phyloP scores from a whole-genome alignment of 345 rosid genomes.

The rapeseed (Brassica napus) region Da-Ae NC_063439.1:1472001-1472500 shows the following conservation, averaged over 20 bases:
- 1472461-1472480: slow-evolving; percentile 64
- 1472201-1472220: slow-evolving; percentile 79
- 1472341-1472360: slow-evolving; percentile 81
- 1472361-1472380: slow-evolving; percentile 27
- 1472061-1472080: slow-evolving; percentile 80
- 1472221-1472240: slow-evolving; percentile 83
- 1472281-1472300: slow-evolving; percentile 87
- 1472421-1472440: slow-evolving; percentile 67
- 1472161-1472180: background rate
- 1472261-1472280: slow-evolving; percentile 77
- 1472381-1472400: slow-evolving; percentile 5
- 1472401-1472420: slow-evolving; percentile 3
- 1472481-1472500: slow-evolving; percentile 72
- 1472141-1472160: slow-evolving; percentile 4
- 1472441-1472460: slow-evolving; percentile 72
- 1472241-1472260: slow-evolving; percentile 98
- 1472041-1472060: slow-evolving; percentile 79
- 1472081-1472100: slow-evolving; percentile 94
- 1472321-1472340: slow-evolving; percentile 81
- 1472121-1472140: slow-evolving; percentile 40
- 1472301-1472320: slow-evolving; percentile 56
- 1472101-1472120: slow-evolving; percentile 96
- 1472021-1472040: slow-evolving; percentile 96
- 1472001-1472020: slow-evolving; percentile 85
- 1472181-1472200: slow-evolving; percentile 14